phyloP scores from a whole-genome alignment of 495 filamentous ascomycete genomes.

The Tuber umbilicatum region DNA sequence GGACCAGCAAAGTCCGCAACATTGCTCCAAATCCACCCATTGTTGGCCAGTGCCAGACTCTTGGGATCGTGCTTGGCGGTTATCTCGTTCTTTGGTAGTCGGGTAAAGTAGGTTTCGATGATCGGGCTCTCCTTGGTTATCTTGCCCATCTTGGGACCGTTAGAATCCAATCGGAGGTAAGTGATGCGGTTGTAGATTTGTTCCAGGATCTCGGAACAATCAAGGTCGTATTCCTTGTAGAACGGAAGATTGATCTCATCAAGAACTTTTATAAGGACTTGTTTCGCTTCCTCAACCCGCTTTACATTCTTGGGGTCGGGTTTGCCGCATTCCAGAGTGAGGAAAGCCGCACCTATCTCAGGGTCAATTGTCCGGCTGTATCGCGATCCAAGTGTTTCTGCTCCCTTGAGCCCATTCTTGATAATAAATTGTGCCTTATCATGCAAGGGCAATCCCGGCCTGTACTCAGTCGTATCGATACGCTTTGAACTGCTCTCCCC shows the following conservation, averaged over 20 bases:
- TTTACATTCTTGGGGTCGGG: slow-evolving; percentile 51
- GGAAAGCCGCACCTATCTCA: slow-evolving; percentile 59
- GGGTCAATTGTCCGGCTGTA: slow-evolving; percentile 65
- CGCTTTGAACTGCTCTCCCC: slow-evolving; percentile 28
- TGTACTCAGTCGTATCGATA: slow-evolving; percentile 11
- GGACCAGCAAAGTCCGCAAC: slow-evolving; percentile 90
- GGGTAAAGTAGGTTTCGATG: slow-evolving; percentile 94
- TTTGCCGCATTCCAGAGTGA: slow-evolving; percentile 63
- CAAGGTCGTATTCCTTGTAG: slow-evolving; percentile 83
- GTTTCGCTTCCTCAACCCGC: slow-evolving; percentile 46
- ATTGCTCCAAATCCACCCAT: slow-evolving; percentile 98
- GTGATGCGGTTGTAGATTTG: slow-evolving; percentile 91
- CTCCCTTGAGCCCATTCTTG: slow-evolving; percentile 58
- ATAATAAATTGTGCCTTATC: slow-evolving; percentile 53
- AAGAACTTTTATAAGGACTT: slow-evolving; percentile 56
- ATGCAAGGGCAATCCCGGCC: slow-evolving; percentile 52
- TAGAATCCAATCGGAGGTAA: slow-evolving; percentile 80
- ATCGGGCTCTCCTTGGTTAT: slow-evolving; percentile 70
- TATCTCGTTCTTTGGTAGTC: slow-evolving; percentile 69
- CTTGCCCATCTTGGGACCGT: slow-evolving; percentile 80
- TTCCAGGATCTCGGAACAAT: slow-evolving; percentile 73
- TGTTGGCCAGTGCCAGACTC: slow-evolving; percentile 80
- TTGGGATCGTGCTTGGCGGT: slow-evolving; percentile 71
- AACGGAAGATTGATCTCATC: slow-evolving; percentile 80
- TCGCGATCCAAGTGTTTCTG: slow-evolving; percentile 67